Base-by-base conservation (phyloP, 306 rosid genomes). In the Quercus glauca region DNA sequence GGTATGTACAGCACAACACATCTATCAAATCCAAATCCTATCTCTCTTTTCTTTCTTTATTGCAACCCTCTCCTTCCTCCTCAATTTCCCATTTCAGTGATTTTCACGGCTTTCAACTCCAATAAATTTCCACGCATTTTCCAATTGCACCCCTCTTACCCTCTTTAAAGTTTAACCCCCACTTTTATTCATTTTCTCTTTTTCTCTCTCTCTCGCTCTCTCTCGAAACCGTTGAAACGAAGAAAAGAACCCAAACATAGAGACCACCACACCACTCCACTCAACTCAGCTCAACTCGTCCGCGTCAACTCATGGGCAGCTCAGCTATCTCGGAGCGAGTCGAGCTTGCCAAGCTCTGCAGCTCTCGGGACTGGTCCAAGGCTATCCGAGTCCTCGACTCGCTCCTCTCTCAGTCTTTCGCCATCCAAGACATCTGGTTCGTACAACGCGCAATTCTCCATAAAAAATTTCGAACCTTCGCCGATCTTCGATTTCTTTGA, bases 371-470 rank as follows among this genome's bases (percentile, higher is more conserved):
- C 84, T 94, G 97, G 98, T 91, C 97, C 88, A 94, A 91, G 75
- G 98, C 98, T 73, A 92, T 94, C 82, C 88, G 97, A 82, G 82
- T 92, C 80, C 91, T 94, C 70, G 97, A 94, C 89, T 91, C 94
- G 55, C 84, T 94, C 76, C 83, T 94, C 77, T 78, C 91, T 61
- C 81, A 89, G 73, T 91, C 89, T 59, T 73, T 73, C 75, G 79
- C 91, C 45, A 87, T 92, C 77, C 98, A 91, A 78, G 98, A 94
- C 78, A 85, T 94, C 79, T 94, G 97, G 98, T 92, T 13, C 55
- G 86, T 56, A 19, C 73, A 29, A 9, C 28, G 53, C 81, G 41
- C 58, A 70, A 43, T 71, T 60, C 61, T 52, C 35, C 33, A 79
- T n/a, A n/a, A n/a, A n/a, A n/a, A 41, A 41, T 7, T 0, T 75